Evolutionary conservation across 2,329 filamentous ascomycete species (phyloP).

Genomic region (Curvularia hawaiiensis): DNA sequence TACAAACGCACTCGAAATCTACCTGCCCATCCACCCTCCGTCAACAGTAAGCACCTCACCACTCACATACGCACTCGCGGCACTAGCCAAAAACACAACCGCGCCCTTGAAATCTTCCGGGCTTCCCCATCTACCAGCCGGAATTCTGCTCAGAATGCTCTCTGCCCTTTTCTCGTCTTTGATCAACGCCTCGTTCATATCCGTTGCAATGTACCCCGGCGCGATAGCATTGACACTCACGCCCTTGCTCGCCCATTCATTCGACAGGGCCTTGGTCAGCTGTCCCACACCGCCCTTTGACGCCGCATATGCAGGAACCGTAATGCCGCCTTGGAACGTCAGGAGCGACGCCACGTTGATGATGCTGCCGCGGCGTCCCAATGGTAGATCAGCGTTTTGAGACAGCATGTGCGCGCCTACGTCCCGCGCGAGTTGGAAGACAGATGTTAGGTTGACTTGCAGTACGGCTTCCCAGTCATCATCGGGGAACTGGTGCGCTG

Average conservation of each 20-base stretch:
- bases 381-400: constrained; percentile 55
- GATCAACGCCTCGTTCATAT: constrained; percentile 88
- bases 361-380: constrained; percentile 67
- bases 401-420: constrained; percentile 78
- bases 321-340: constrained; percentile 85
- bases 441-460: constrained; percentile 83
- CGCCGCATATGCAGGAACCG: constrained; percentile 85
- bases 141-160: constrained; percentile 80
- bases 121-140: constrained; percentile 79
- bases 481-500: constrained; percentile 75
- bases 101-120: constrained; percentile 89
- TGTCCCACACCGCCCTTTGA: constrained; percentile 85
- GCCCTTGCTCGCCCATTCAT: constrained; percentile 82
- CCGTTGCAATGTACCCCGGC: constrained; percentile 89
- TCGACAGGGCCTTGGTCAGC: constrained; percentile 81
- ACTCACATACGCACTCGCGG: constrained; percentile 78
- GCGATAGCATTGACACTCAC: constrained; percentile 88
- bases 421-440: constrained; percentile 79
- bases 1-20: constrained; percentile 18
- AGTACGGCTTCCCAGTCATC: constrained; percentile 80
- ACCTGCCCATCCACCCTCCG: constrained; percentile 92
- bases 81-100: constrained; percentile 76
- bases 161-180: constrained; percentile 70
- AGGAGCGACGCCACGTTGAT: constrained; percentile 86
- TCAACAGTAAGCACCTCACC: constrained; percentile 85